Percentiles rank a stretch among this genome's conserved stretches.
These are phyloP conservation scores for Chaetothyriales sp. DNA, from an alignment of 2,329 filamentous ascomycete genomes.

Conservation along the genomic window DNA sequence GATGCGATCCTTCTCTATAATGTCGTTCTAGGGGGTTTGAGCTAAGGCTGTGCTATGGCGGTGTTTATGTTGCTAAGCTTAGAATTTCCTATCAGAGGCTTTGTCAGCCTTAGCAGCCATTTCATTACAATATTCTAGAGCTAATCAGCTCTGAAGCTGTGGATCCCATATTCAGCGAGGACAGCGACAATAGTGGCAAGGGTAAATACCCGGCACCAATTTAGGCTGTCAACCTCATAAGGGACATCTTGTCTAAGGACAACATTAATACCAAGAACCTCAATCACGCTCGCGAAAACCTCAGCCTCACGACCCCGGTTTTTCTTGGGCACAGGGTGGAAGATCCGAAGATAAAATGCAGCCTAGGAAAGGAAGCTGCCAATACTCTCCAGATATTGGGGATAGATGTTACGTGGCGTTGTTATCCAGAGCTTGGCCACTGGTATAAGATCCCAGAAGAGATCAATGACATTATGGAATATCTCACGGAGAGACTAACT, in stretches of 20 bases:
- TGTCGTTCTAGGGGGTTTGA: slow-evolving; percentile 39
- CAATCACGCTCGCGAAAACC: slow-evolving; percentile 6
- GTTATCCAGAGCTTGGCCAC: slow-evolving; percentile 32
- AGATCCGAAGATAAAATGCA: slow-evolving; percentile 28
- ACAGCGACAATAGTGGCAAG: slow-evolving; percentile 5
- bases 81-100: slow-evolving; percentile 28
- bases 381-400: slow-evolving; percentile 17
- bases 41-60: slow-evolving; percentile 39
- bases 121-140: slow-evolving; percentile 24
- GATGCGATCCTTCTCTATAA: background rate
- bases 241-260: slow-evolving; percentile 22
- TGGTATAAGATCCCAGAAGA: slow-evolving; percentile 39
- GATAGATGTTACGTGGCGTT: slow-evolving; percentile 25
- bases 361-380: slow-evolving; percentile 16
- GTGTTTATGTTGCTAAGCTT: slow-evolving; percentile 32
- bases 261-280: slow-evolving; percentile 1
- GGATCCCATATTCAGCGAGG: slow-evolving; percentile 18
- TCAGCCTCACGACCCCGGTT: slow-evolving; percentile 23
- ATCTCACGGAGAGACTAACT: slow-evolving; percentile 1
- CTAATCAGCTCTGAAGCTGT: slow-evolving; percentile 9
- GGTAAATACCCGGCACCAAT: slow-evolving; percentile 7
- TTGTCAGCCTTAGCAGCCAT: slow-evolving; percentile 38
- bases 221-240: slow-evolving; percentile 21
- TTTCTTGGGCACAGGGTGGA: slow-evolving; percentile 32
- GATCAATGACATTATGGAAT: slow-evolving; percentile 32